phyloP scores from a whole-genome alignment of 257 asterid genomes.

The Gardenia jasminoides region DNA sequence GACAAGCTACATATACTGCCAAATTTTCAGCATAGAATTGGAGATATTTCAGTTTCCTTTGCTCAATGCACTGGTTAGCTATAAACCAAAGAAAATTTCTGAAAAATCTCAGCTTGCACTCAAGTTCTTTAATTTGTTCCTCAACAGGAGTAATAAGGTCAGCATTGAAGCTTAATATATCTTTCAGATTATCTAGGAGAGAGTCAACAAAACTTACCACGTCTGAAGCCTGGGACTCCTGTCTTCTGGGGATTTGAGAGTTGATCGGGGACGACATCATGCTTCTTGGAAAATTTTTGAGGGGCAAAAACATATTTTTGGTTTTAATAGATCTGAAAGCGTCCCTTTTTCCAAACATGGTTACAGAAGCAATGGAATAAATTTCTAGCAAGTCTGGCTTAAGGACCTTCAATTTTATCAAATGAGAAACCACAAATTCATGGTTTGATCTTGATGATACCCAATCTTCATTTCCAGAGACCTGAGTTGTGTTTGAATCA shows the following conservation, averaged over 20 bases:
- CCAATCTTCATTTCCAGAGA: background rate
- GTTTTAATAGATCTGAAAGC: no score
- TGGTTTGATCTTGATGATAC: no score
- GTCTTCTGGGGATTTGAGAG: no score
- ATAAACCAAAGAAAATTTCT: slow-evolving; percentile 4
- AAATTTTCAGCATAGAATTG: background rate
- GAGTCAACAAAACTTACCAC: background rate
- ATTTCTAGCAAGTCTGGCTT: no score
- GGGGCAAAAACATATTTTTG: no score
- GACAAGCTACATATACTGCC: background rate
- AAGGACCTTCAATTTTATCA: no score
- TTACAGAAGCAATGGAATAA: no score
- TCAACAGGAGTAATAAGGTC: background rate
- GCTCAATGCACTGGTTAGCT: background rate
- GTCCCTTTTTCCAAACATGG: no score
- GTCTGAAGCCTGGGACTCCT: no score
- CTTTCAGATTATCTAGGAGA: background rate
- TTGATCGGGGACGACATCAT: no score
- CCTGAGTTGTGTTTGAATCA: background rate
- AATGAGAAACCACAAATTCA: no score
- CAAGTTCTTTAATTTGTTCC: background rate
- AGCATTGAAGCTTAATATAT: background rate
- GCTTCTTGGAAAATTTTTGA: no score
- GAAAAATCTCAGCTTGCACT: background rate
- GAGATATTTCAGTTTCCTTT: background rate